These are phyloP conservation scores for Beauveria sp. DNA, from an alignment of 2,329 filamentous ascomycete species.

Conservation along the genomic window DNA sequence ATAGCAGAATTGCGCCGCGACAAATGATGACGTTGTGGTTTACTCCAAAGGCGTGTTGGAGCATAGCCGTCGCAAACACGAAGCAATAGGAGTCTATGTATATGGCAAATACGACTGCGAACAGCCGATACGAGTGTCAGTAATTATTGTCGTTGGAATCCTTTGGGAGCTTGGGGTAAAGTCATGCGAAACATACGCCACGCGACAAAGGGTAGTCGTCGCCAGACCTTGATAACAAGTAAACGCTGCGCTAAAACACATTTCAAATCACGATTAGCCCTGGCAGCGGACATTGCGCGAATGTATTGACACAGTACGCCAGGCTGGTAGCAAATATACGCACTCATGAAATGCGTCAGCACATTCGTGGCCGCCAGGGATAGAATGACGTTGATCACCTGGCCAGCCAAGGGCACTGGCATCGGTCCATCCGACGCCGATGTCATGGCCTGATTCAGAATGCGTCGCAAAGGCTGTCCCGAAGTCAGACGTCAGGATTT, in stretches of 20 bases:
- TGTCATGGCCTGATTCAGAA: background rate
- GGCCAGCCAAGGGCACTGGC: constrained; percentile 25
- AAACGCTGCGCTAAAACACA: constrained; percentile 27
- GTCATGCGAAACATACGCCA: constrained; percentile 30
- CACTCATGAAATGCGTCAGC: constrained; percentile 30
- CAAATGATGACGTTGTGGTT: constrained; percentile 44
- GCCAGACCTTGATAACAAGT: constrained; percentile 31
- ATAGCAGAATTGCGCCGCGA: constrained; percentile 51
- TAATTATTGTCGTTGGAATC: background rate
- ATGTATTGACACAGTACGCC: no score
- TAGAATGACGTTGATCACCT: constrained; percentile 28
- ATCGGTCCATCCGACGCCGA: background rate
- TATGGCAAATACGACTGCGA: constrained; percentile 49
- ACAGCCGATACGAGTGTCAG: background rate
- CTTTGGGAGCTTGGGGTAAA: background rate
- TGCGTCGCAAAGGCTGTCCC: no score
- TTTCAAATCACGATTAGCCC: background rate
- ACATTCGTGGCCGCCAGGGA: constrained; percentile 27
- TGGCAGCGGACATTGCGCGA: background rate
- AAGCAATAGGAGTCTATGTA: constrained; percentile 55
- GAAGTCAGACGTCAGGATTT: background rate
- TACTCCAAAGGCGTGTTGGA: constrained; percentile 50
- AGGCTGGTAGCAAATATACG: constrained; percentile 8
- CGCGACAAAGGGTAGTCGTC: constrained; percentile 32
- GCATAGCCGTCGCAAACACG: constrained; percentile 47